Evolutionary conservation across 73 alveolate species (phyloP).

Genomic region (Paramecium caudatum): DNA sequence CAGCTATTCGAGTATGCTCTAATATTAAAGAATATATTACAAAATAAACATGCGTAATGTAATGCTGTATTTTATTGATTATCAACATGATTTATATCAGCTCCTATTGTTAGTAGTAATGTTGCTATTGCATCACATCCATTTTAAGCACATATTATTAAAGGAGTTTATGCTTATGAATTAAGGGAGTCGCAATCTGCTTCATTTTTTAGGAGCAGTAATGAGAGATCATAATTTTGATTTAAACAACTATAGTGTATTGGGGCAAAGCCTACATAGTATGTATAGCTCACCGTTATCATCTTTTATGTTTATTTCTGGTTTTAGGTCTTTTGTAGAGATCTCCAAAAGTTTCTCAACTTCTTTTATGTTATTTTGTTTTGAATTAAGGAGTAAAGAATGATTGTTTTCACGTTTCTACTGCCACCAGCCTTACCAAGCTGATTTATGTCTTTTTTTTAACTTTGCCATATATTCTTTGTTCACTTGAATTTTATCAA

Average conservation of each 20-base stretch:
- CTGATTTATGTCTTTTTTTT: constrained; percentile 68
- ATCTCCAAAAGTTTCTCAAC: constrained; percentile 36
- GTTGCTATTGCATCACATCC: constrained; percentile 57
- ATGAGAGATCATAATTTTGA: constrained; percentile 16
- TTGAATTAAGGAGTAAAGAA: constrained; percentile 32
- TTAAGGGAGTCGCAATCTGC: constrained; percentile 51
- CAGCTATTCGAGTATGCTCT: constrained; percentile 36
- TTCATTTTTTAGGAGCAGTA: constrained; percentile 53
- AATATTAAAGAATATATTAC: background rate
- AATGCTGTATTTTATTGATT: constrained; percentile 45
- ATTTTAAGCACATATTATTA: constrained; percentile 22
- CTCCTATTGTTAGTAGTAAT: constrained; percentile 37
- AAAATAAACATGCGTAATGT: constrained; percentile 52
- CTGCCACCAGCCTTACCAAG: constrained; percentile 78
- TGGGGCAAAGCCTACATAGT: constrained; percentile 55
- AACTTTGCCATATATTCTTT: constrained; percentile 66
- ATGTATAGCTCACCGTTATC: background rate
- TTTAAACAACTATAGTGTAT: constrained; percentile 70
- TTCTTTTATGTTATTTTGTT: constrained; percentile 50
- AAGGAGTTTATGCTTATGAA: constrained; percentile 4
- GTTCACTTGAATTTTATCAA: constrained; percentile 45
- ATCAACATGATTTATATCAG: constrained; percentile 48
- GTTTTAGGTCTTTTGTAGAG: constrained; percentile 59
- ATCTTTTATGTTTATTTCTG: constrained; percentile 67
- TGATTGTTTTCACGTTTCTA: constrained; percentile 65